These are phyloP conservation scores for Mortierella claussenii DNA, from an alignment of 192 early-diverging fungal species.

Conservation along the genomic window DNA sequence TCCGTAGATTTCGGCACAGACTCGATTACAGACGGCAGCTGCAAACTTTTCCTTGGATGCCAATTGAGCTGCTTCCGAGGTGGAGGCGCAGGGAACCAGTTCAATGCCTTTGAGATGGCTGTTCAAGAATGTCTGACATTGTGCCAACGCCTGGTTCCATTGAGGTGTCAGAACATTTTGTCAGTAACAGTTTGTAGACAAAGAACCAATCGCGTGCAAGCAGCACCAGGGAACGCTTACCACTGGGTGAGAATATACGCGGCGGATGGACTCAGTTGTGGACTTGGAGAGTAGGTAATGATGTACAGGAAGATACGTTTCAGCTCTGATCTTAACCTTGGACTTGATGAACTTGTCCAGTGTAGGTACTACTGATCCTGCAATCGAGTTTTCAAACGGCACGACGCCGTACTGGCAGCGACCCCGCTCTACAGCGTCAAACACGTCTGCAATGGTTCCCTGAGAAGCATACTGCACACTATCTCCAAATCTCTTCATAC, in stretches of 20 bases:
- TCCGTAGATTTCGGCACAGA: slow-evolving; percentile 83
- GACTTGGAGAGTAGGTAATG: slow-evolving; percentile 83
- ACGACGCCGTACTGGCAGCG: slow-evolving; percentile 89
- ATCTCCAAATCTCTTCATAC: slow-evolving; percentile 78
- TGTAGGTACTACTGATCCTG: slow-evolving; percentile 86
- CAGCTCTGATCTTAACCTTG: slow-evolving; percentile 77
- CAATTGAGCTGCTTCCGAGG: slow-evolving; percentile 88
- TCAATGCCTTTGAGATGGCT: slow-evolving; percentile 77
- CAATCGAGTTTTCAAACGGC: slow-evolving; percentile 95
- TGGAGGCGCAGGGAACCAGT: slow-evolving; percentile 81
- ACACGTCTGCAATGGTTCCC: slow-evolving; percentile 79
- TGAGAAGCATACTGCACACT: slow-evolving; percentile 77
- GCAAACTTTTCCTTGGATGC: slow-evolving; percentile 79
- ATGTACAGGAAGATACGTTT: slow-evolving; percentile 84
- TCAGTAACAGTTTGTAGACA: background rate
- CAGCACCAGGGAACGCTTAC: too few relatives aligned
- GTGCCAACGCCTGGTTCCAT: slow-evolving; percentile 76
- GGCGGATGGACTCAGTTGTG: slow-evolving; percentile 72
- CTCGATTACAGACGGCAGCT: slow-evolving; percentile 84
- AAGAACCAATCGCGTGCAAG: background rate
- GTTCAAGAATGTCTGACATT: slow-evolving; percentile 80
- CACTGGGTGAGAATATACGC: slow-evolving; percentile 79
- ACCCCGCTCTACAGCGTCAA: slow-evolving; percentile 78
- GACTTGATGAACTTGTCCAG: slow-evolving; percentile 81
- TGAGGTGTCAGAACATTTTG: background rate